A percentile compares a stretch with the other conserved stretches of the same genome.
Conservation (phyloP, 1,284 basidiomycete genomes). For the Malassezia slooffiae region DNA sequence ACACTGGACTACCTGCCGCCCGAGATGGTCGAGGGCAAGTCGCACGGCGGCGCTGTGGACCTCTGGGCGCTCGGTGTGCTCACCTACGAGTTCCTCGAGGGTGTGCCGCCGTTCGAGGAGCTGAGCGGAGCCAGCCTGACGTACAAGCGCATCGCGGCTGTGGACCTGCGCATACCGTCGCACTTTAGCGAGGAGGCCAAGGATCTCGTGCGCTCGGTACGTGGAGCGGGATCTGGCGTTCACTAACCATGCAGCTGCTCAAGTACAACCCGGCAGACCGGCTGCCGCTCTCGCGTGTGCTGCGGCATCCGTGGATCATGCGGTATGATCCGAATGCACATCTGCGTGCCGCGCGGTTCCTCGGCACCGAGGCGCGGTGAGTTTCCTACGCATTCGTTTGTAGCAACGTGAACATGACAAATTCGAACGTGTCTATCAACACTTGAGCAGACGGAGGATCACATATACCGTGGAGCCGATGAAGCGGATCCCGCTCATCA, state of each 20-base stretch:
- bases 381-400: no score
- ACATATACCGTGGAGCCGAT: conserved; percentile 34
- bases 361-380: conserved; percentile 2
- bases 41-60: conserved; percentile 80
- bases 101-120: conserved; percentile 79
- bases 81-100: conserved; percentile 86
- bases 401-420: no score
- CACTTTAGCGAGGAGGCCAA: conserved; percentile 29
- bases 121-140: conserved; percentile 56
- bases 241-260: conserved; percentile 58
- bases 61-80: conserved; percentile 95
- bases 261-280: conserved; percentile 74
- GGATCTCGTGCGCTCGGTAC: conserved; percentile 28
- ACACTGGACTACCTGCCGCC: conserved; percentile 95
- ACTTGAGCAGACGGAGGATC: conserved; percentile 24
- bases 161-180: conserved; percentile 33
- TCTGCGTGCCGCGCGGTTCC: conserved; percentile 21
- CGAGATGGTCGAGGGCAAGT: conserved; percentile 89
- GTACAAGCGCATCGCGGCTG: conserved; percentile 31
- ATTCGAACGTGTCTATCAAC: no score
- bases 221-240: conserved; percentile 7
- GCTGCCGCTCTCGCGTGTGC: conserved; percentile 67
- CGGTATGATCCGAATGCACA: conserved; percentile 53
- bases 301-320: conserved; percentile 82
- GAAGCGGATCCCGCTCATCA: conserved; percentile 36